These are phyloP conservation scores for Plasmodium cynomolgi DNA, from an alignment of 169 alveolate species.

Conservation along the genomic window DNA sequence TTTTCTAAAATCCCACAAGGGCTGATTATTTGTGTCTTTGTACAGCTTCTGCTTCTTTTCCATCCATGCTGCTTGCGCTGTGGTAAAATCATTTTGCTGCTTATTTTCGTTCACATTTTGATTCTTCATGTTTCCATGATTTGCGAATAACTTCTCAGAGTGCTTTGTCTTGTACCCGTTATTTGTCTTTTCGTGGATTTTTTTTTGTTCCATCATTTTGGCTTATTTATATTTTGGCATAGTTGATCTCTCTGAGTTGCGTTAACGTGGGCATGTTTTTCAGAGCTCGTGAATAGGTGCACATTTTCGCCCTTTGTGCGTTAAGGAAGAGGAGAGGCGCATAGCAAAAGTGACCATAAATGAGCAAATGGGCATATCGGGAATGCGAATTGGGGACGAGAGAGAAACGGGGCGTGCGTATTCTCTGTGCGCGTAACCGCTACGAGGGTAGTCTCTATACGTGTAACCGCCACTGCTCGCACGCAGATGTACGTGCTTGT, in stretches of 20 bases:
- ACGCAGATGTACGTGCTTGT: neutral
- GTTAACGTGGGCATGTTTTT: neutral
- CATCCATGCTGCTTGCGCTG: constrained; percentile 77
- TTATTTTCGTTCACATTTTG: constrained; percentile 49
- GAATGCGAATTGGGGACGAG: neutral
- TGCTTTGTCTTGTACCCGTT: constrained; percentile 16
- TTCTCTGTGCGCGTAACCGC: neutral
- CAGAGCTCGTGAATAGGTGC: neutral
- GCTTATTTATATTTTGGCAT: neutral
- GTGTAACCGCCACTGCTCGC: neutral
- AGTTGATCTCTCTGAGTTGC: neutral
- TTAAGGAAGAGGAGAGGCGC: neutral
- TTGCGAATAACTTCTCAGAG: constrained; percentile 35
- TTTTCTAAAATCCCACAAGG: constrained; percentile 84
- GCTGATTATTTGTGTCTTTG: constrained; percentile 83
- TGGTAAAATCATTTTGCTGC: constrained; percentile 43
- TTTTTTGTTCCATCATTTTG: constrained; percentile 35
- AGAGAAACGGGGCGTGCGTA: neutral
- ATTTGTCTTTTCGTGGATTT: constrained; percentile 13
- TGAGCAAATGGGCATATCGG: neutral
- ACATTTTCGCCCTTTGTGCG: constrained; percentile 1
- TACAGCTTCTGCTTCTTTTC: constrained; percentile 81
- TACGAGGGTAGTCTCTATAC: neutral
- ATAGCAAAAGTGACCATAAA: neutral
- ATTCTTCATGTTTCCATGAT: constrained; percentile 33